A percentile compares a stretch with the other conserved stretches of the same genome.
phyloP scores from a whole-genome alignment of 2,329 filamentous ascomycete genomes.

The Coccinonectria pachysandricola region DNA sequence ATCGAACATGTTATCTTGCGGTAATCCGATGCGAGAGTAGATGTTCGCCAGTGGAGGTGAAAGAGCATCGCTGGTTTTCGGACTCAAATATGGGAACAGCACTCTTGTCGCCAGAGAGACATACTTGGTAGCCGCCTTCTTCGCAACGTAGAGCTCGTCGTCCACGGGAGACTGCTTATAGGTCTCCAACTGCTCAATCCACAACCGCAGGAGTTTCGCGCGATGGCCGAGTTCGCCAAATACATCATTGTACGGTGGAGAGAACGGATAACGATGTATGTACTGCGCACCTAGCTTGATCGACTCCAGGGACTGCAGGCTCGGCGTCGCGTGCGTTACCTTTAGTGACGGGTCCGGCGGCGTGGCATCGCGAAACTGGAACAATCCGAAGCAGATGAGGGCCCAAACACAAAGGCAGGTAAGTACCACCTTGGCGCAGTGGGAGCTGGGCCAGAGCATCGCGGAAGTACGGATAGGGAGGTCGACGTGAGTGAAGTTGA shows the following conservation, averaged over 20 bases:
- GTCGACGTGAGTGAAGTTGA: no score
- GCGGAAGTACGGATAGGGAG: no score
- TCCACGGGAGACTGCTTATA: not conserved
- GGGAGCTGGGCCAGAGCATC: no score
- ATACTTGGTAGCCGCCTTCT: conserved; percentile 5
- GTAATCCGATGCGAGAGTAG: conserved; percentile 6
- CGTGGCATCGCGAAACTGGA: not conserved
- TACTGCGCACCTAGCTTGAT: conserved; percentile 10
- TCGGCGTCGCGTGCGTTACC: no score
- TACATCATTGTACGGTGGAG: conserved; percentile 18
- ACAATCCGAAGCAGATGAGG: no score
- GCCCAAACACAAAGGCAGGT: no score
- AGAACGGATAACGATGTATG: conserved; percentile 20
- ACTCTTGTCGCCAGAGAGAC: conserved; percentile 1
- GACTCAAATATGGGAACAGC: conserved; percentile 18
- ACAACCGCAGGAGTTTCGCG: conserved; percentile 6
- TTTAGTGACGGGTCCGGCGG: not conserved
- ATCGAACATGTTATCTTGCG: conserved; percentile 4
- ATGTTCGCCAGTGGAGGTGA: conserved; percentile 9
- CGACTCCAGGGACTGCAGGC: conserved; percentile 1
- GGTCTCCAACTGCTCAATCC: conserved; percentile 9
- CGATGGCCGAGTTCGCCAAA: conserved; percentile 26
- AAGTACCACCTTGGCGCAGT: no score
- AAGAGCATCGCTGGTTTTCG: not conserved
- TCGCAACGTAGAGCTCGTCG: not conserved